Percentiles rank a stretch among this genome's conserved stretches.
phyloP scores from a whole-genome alignment of 2,329 filamentous ascomycete species.

The Stachybotrys chlorohalonatus region DNA sequence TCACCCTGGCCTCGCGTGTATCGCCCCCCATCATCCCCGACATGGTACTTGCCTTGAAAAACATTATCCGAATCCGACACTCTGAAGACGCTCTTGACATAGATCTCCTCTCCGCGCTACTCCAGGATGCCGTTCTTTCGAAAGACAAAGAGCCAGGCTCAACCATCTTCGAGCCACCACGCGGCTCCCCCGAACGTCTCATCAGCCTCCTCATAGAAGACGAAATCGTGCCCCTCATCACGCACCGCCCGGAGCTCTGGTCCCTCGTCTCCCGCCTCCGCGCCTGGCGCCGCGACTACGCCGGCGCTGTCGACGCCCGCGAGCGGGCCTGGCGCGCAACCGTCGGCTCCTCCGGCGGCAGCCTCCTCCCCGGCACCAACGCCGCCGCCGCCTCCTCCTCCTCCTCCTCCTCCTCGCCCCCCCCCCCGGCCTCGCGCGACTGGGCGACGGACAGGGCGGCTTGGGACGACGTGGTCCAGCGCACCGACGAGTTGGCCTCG shows the following conservation, averaged over 20 bases:
- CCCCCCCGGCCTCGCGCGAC: conserved; percentile 10
- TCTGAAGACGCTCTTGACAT: conserved; percentile 73
- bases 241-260: conserved; percentile 69
- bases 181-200: conserved; percentile 52
- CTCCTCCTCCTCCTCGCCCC: conserved; percentile 8
- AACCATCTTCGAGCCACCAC: conserved; percentile 27
- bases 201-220: conserved; percentile 67
- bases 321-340: conserved; percentile 85
- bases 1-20: conserved; percentile 75
- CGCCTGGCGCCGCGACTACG: conserved; percentile 62
- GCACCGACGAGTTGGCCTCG: conserved; percentile 74
- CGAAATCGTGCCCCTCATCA: conserved; percentile 74
- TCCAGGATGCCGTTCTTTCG: conserved; percentile 57
- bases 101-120: conserved; percentile 60
- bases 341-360: conserved; percentile 37
- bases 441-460: conserved; percentile 46
- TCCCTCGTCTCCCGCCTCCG: conserved; percentile 61
- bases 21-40: conserved; percentile 67
- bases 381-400: conserved; percentile 6
- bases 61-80: conserved; percentile 67
- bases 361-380: conserved; percentile 33
- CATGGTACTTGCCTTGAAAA: conserved; percentile 63
- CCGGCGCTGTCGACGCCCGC: conserved; percentile 67
- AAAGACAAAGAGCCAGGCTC: conserved; percentile 21
- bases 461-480: conserved; percentile 65